Evolutionary conservation across 768 basidiomycete species (phyloP), one percentile per base, ranked within the genome.

Genomic region (Psilocybe azurescens): DNA sequence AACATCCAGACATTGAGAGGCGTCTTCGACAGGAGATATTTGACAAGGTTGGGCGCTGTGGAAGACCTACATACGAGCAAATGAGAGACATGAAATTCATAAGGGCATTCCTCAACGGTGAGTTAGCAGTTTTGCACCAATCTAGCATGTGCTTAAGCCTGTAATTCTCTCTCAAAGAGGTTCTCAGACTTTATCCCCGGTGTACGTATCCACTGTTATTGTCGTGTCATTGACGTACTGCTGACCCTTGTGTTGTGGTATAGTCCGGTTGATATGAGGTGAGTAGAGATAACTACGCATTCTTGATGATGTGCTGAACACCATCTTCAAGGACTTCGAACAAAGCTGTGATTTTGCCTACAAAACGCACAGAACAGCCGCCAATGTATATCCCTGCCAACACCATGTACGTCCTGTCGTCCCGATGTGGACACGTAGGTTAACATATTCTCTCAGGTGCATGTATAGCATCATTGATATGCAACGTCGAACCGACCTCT

Each of bases 401-500:
- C 2, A 44, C 41, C 41, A 14, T 13, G 41, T 44, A 44, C 5
- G 41, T 44, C 5, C 14, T 13, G 55, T 30, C 20, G 9, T n/a
- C 28, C 10, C 33, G 10, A 9, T 51, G 11, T 3, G 2, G 20
- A 41, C 30, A 50, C 1, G 24, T 24, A 24, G 24, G 24, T 49
- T 24, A n/a, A 14, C 2, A 1, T 29, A 9, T 41, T 20, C 6
- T 24, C 16, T 32, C 47, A 65, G 64, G 3, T 61, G 60, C 46
- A n/a, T 63, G 3, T 84, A 81, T 61, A 78, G 78, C 1, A 73
- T 81, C 4, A 69, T 73, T 29, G 73, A 77, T 11, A 81, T 83
- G 78, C 85, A 86, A 32, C 75, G 83, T 5, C 71, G 81, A 50
- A 77, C 72, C 33, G 80, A 83, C 55, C 72, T 81, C 6, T 86